phyloP scores from a whole-genome alignment of 306 rosid genomes.

The Lathyrus oleraceus region DNA sequence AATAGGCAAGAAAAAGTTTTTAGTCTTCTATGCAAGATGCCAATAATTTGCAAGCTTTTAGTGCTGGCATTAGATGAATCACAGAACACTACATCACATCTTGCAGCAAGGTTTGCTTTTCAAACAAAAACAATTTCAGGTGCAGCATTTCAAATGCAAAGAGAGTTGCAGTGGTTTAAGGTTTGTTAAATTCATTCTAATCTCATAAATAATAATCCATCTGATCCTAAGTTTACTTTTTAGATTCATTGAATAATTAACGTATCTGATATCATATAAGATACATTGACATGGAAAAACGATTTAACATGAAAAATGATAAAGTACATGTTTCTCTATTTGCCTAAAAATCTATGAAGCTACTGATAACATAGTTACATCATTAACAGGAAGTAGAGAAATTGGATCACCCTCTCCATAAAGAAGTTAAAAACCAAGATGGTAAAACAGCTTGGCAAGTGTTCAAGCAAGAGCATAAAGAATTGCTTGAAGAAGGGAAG shows the following conservation, averaged over 20 bases:
- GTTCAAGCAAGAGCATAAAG: conserved; percentile 52
- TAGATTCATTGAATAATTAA: too few species aligned
- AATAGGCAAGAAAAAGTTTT: conserved; percentile 52
- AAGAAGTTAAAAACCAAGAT: conserved; percentile 38
- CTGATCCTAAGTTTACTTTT: too few species aligned
- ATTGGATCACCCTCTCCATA: conserved; percentile 41
- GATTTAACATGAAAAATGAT: too few species aligned
- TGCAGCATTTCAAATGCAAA: conserved; percentile 62
- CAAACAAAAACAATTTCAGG: conserved; percentile 48
- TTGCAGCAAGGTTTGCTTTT: conserved; percentile 51
- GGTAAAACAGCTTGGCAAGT: conserved; percentile 53
- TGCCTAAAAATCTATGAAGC: neutral
- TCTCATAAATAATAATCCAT: neutral
- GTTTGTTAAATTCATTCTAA: conserved; percentile 29
- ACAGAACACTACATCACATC: conserved; percentile 49
- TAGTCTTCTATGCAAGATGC: conserved; percentile 42
- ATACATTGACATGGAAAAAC: neutral
- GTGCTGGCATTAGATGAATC: conserved; percentile 33
- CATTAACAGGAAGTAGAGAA: conserved; percentile 50
- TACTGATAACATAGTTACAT: conserved; percentile 9
- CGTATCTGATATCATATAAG: too few species aligned
- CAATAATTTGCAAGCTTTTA: conserved; percentile 35
- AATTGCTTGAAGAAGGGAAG: conserved; percentile 48
- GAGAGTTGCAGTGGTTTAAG: conserved; percentile 55
- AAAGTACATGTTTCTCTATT: neutral